A percentile compares a stretch with the other conserved stretches of the same genome.
These are phyloP conservation scores for Sclerotinia glacialis DNA, from an alignment of 2,329 filamentous ascomycete species.

Conservation along the genomic window DNA sequence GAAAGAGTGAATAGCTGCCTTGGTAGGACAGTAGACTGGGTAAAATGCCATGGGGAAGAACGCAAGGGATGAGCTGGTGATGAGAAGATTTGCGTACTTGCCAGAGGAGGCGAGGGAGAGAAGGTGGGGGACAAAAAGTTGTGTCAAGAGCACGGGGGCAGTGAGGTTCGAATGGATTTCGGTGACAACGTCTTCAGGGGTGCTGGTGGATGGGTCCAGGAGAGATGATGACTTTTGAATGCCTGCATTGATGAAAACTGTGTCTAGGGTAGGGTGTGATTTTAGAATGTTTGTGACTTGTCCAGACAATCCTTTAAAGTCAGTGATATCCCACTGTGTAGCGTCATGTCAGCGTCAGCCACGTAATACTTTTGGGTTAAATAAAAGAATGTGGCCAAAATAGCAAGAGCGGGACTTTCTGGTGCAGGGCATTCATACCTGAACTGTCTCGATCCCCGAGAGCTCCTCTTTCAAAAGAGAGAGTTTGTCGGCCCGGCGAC, in stretches of 20 bases:
- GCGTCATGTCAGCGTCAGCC: constrained; percentile 25
- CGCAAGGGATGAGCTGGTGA: constrained; percentile 36
- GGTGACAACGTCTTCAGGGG: background rate
- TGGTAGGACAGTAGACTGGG: constrained; percentile 39
- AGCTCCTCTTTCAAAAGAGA: too few species aligned
- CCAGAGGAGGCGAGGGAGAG: constrained; percentile 20
- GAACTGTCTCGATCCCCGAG: too few species aligned
- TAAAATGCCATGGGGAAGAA: constrained; percentile 35
- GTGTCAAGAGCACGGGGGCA: constrained; percentile 36
- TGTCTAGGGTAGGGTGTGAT: constrained; percentile 32
- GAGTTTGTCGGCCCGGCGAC: constrained; percentile 39
- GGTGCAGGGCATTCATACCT: too few species aligned
- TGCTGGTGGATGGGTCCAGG: constrained; percentile 28
- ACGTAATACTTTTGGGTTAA: too few species aligned
- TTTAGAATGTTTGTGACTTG: constrained; percentile 1
- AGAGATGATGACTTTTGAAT: constrained; percentile 35
- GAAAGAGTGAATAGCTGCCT: constrained; percentile 38
- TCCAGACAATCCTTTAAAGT: constrained; percentile 5
- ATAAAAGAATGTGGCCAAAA: too few species aligned
- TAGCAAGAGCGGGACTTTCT: too few species aligned
- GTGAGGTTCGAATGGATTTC: constrained; percentile 33
- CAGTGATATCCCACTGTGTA: constrained; percentile 19
- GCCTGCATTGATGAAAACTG: constrained; percentile 39
- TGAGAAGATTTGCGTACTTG: constrained; percentile 30
- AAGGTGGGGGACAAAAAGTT: constrained; percentile 36